phyloP scores from a whole-genome alignment of 306 rosid species.

The Prunus fruticosa region DNA sequence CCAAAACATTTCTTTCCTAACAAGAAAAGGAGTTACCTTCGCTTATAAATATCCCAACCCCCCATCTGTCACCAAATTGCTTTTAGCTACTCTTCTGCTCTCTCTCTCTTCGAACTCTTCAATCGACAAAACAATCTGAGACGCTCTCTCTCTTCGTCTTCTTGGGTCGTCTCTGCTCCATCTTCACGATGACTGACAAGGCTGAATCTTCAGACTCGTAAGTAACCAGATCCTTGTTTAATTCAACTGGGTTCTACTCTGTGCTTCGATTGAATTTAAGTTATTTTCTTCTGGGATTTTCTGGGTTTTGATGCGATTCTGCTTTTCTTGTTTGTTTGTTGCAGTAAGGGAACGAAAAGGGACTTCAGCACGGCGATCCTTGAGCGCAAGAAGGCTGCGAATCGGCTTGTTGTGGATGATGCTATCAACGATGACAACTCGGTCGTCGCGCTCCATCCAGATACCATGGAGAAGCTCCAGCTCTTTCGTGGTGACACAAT shows the following conservation, averaged over 20 bases:
- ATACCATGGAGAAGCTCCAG: constrained; percentile 89
- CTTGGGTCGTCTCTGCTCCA: constrained; percentile 8
- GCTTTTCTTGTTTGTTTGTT: background rate
- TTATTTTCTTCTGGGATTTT: background rate
- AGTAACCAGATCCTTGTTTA: constrained; percentile 18
- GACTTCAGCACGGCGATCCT: constrained; percentile 90
- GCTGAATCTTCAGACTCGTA: constrained; percentile 88
- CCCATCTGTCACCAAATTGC: background rate
- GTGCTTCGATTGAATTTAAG: background rate
- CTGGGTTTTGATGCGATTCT: background rate
- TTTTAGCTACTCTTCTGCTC: background rate
- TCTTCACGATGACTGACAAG: constrained; percentile 55
- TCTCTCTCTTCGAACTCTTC: background rate
- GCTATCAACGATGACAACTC: constrained; percentile 94
- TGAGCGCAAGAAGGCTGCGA: constrained; percentile 91
- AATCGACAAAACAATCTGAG: constrained; percentile 17
- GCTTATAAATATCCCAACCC: constrained; percentile 37
- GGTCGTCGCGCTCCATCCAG: constrained; percentile 85
- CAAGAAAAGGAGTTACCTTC: constrained; percentile 42
- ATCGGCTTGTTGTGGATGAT: constrained; percentile 87
- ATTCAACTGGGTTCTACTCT: background rate
- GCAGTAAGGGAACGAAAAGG: constrained; percentile 78
- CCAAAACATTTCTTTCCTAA: constrained; percentile 31
- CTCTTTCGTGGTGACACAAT: constrained; percentile 92
- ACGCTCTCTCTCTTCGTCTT: constrained; percentile 2